Base-by-base conservation (phyloP, 2,329 filamentous ascomycete genomes). In the Calycina herbarum region DNA sequence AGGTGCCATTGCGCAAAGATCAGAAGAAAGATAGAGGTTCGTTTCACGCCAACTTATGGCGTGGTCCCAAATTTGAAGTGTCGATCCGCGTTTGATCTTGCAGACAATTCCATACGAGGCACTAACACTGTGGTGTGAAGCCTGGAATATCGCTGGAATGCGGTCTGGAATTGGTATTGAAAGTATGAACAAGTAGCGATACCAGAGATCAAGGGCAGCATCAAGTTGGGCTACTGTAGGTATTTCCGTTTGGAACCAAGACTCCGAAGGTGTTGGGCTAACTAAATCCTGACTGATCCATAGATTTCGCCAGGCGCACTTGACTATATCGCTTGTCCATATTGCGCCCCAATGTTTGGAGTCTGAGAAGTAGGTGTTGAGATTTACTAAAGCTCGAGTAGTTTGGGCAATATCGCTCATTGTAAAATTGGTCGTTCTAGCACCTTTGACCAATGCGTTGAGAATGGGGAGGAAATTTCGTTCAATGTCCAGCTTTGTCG, bases 11-110 rank as follows among this genome's bases (percentile, higher is more conserved):
- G 66, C 64, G 74, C 29, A 75, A 38, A 64, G 58, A 24, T 70
- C 74, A 3, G 74, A 75, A 10, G 74, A 75, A 1, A 76, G 64
- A 58, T 72, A 74, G 5, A 74, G 66, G 67, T 69, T 74, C 6
- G 68, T 71, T 63, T 87, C 85, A 67, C 85, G 79, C 85, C 85
- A 88, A 57, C 82, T 83, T 68, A 88, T 87, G 20, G 83, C 84
- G 72, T 88, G 86, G 69, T 88, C 86, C 86, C 86, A 88, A 65
- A 88, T 86, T 68, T 86, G 84, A 38, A 87, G 79, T 0, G 83
- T 86, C 65, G 84, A 85, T 64, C 83, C 82, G 31, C 84, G 80
- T 75, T 86, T 86, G 69, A 87, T 78, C 75, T 88, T 87, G 75
- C 85, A 86, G 10, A 88, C 81, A 66, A 88, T 83, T 40, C 86